A percentile compares a stretch with the other conserved stretches of the same genome.
Conservation (phyloP, 495 filamentous ascomycete genomes). For the Penicillium crystallinum region DNA sequence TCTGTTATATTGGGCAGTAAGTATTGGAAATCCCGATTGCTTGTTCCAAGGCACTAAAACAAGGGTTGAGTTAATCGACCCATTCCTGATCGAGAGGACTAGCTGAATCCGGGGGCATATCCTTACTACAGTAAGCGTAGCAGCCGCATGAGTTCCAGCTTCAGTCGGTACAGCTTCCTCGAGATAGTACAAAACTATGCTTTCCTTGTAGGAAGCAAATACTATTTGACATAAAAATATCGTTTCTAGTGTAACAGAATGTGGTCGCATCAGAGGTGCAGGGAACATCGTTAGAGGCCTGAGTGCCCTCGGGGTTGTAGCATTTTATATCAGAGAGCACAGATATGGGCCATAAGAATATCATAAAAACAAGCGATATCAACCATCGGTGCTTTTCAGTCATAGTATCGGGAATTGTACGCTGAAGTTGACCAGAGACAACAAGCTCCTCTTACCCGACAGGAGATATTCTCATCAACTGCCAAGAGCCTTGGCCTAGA, state of each 20-base stretch:
- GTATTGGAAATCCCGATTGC: slow-evolving; percentile 6
- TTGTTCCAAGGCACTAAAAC: slow-evolving; percentile 1
- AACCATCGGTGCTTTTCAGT: not conserved
- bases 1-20: slow-evolving; percentile 2
- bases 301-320: slow-evolving; percentile 22
- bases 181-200: slow-evolving; percentile 18
- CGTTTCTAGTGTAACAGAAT: slow-evolving; percentile 66
- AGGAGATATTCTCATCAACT: not conserved
- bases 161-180: slow-evolving; percentile 24
- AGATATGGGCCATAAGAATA: not conserved
- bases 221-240: slow-evolving; percentile 56
- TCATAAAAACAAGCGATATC: not conserved
- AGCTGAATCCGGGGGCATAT: not conserved
- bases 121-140: slow-evolving; percentile 5
- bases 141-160: slow-evolving; percentile 17
- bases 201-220: slow-evolving; percentile 20
- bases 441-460: not conserved
- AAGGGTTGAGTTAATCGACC: not conserved
- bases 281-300: slow-evolving; percentile 16
- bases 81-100: too few species aligned
- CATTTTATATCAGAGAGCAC: slow-evolving; percentile 6
- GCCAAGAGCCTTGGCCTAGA: not conserved
- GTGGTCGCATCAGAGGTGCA: slow-evolving; percentile 50
- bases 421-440: not conserved
- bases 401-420: not conserved